Conservation (phyloP, 1,284 basidiomycete species). For the Sanguinoderma infundibulare region DNA sequence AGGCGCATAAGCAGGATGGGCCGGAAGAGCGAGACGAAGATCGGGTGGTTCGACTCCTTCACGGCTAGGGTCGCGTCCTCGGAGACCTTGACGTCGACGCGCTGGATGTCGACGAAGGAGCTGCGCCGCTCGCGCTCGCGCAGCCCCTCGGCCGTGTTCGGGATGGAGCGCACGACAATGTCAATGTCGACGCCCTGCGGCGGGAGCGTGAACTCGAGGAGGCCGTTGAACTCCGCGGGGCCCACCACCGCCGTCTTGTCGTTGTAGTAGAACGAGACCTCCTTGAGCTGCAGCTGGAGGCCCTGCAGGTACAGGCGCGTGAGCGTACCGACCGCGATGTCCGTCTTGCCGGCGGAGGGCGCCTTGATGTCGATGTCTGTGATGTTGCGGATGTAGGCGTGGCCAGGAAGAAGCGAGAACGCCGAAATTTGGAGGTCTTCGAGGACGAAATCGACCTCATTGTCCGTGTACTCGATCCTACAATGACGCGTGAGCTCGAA, state of each 20-base stretch:
- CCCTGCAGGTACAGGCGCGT: constrained; percentile 68
- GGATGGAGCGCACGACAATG: constrained; percentile 64
- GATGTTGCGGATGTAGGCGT: constrained; percentile 72
- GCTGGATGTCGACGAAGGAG: constrained; percentile 62
- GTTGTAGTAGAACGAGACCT: constrained; percentile 73
- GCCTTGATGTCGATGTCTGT: constrained; percentile 72
- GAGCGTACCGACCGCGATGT: constrained; percentile 58
- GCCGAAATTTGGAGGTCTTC: constrained; percentile 72
- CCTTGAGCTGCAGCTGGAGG: constrained; percentile 59
- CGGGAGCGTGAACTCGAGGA: constrained; percentile 63
- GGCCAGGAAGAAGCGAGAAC: constrained; percentile 66
- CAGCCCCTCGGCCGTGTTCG: constrained; percentile 46
- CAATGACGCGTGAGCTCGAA: neutral
- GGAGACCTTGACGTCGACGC: constrained; percentile 52
- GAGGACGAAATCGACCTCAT: constrained; percentile 68
- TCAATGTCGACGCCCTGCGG: constrained; percentile 69
- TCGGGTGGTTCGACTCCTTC: constrained; percentile 62
- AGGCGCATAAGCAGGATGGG: constrained; percentile 60
- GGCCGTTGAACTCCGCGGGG: constrained; percentile 60
- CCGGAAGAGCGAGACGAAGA: constrained; percentile 63
- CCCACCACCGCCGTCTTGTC: constrained; percentile 58
- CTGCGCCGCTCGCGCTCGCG: constrained; percentile 46
- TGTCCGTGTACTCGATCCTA: constrained; percentile 71
- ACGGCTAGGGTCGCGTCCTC: constrained; percentile 57
- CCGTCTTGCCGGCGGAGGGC: constrained; percentile 38